Conservation (phyloP, 2,329 filamentous ascomycete species). For the Sporothrix protearum region DNA sequence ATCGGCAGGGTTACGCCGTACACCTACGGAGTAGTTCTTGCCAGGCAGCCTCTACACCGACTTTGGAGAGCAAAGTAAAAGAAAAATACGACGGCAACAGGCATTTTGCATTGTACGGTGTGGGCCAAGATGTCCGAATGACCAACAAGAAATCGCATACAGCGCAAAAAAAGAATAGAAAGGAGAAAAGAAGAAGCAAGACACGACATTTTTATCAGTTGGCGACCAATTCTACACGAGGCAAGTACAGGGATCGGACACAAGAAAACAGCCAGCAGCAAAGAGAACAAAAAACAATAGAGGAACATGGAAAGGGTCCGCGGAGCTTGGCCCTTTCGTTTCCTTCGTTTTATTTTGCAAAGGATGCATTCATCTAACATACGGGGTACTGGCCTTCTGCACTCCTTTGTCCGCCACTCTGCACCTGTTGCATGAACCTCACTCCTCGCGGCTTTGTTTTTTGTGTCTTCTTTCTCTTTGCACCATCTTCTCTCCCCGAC, state of each 20-base stretch:
- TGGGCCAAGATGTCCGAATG: not conserved
- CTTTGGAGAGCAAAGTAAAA: not conserved
- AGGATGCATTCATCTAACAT: not conserved
- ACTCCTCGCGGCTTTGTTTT: not conserved
- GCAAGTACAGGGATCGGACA: not conserved
- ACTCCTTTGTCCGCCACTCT: not conserved
- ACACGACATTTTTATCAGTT: not conserved
- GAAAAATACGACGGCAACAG: not conserved
- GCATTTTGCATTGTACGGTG: not conserved
- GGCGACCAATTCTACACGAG: not conserved
- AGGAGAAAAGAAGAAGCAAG: not conserved
- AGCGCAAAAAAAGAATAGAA: not conserved
- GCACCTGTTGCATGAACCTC: not conserved
- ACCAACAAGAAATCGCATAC: not conserved
- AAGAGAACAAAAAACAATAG: not conserved
- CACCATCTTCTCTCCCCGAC: not conserved
- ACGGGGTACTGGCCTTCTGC: not conserved
- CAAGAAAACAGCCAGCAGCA: not conserved
- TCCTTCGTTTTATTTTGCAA: not conserved
- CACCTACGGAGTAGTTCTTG: not conserved
- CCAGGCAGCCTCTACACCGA: conserved; percentile 2
- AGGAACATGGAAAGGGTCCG: not conserved
- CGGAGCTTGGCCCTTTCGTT: not conserved
- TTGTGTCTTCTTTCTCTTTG: not conserved
- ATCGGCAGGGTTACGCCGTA: not conserved